Percentiles rank a stretch among this genome's conserved stretches.
Conservation (phyloP, 805 yeast species). For the Lipomyces sp. region DNA sequence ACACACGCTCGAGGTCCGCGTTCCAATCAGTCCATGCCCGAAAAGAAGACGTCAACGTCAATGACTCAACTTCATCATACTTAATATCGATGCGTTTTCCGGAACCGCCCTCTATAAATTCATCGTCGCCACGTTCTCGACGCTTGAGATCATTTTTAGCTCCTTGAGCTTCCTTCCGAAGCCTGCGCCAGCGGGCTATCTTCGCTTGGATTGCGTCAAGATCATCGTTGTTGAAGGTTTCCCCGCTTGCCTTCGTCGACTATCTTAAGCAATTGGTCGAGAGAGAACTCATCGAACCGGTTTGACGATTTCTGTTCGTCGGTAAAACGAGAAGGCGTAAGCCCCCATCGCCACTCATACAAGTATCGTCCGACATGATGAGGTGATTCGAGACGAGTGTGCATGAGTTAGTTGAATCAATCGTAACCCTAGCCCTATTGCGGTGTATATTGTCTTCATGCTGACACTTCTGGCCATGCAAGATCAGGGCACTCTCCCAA, state of each 20-base stretch:
- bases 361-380: too few relatives aligned
- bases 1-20: neutral
- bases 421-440: too few relatives aligned
- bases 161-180: neutral
- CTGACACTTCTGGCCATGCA: too few relatives aligned
- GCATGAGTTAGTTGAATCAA: too few relatives aligned
- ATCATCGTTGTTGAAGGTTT: neutral
- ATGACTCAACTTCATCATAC: neutral
- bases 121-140: neutral
- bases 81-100: neutral
- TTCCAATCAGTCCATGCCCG: neutral
- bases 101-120: neutral
- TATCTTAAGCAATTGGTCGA: neutral
- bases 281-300: neutral
- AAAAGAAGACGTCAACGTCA: neutral
- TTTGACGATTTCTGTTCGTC: too few relatives aligned
- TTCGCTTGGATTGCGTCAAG: neutral
- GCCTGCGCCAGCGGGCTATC: neutral
- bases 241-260: neutral
- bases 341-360: too few relatives aligned
- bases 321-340: neutral
- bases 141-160: neutral
- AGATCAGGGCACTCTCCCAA: too few relatives aligned
- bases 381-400: too few relatives aligned
- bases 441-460: too few relatives aligned